These are phyloP conservation scores for Salinomyces thailandicus DNA, from an alignment of 2,329 filamentous ascomycete genomes.

Conservation along the genomic window DNA sequence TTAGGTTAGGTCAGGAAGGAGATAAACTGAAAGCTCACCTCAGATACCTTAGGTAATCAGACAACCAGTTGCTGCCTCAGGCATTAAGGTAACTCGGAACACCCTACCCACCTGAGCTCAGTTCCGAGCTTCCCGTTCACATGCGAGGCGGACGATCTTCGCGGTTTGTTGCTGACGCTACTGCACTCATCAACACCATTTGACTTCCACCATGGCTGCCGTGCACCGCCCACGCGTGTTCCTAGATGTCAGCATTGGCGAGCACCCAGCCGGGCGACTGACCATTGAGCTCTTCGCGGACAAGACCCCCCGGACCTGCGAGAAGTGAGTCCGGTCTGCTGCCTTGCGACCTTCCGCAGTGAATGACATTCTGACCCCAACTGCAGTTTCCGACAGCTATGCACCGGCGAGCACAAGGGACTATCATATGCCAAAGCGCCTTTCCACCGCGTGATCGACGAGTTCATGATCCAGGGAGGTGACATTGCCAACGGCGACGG, in stretches of 20 bases:
- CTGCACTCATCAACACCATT: no score
- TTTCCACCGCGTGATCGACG: conserved; percentile 34
- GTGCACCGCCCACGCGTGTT: conserved; percentile 30
- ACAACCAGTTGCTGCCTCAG: no score
- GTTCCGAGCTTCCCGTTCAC: no score
- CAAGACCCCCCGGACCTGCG: conserved; percentile 35
- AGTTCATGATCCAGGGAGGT: conserved; percentile 37
- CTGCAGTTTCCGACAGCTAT: conserved; percentile 36
- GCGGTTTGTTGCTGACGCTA: no score
- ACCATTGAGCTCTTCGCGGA: conserved; percentile 38
- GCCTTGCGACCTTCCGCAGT: no score
- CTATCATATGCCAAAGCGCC: conserved; percentile 29
- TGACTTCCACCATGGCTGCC: conserved; percentile 13
- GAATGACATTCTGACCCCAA: no score
- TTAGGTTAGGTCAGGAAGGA: no score
- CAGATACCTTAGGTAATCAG: no score
- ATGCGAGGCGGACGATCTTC: no score
- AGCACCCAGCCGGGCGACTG: conserved; percentile 32
- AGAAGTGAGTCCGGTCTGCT: conserved; percentile 29
- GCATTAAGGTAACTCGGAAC: no score
- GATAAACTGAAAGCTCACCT: no score
- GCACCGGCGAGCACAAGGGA: conserved; percentile 29
- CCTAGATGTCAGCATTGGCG: conserved; percentile 32
- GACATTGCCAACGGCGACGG: conserved; percentile 33
- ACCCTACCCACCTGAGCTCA: no score